These are phyloP conservation scores for Ehretia macrophylla DNA, from an alignment of 257 asterid genomes.

Conservation along the genomic window DNA sequence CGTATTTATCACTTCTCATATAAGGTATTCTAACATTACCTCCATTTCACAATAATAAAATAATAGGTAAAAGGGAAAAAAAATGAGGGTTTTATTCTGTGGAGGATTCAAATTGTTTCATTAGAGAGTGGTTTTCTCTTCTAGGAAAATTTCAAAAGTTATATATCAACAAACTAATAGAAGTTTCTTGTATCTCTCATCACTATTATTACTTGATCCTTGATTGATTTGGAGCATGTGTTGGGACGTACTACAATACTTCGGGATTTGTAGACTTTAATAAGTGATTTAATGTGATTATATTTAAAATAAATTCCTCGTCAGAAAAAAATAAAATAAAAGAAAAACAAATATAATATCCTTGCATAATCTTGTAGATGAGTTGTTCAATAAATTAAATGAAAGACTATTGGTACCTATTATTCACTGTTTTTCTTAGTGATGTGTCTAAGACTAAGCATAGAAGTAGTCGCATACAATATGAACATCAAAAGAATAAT, in stretches of 20 bases:
- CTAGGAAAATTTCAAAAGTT: neutral
- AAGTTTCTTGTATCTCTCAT: too few relatives aligned
- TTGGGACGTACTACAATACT: too few relatives aligned
- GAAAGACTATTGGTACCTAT: slow-evolving; percentile 10
- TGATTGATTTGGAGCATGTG: too few relatives aligned
- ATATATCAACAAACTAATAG: too few relatives aligned
- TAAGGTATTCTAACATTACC: neutral
- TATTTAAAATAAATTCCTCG: too few relatives aligned
- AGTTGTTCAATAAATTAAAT: slow-evolving; percentile 1
- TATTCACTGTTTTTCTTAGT: slow-evolving; percentile 5
- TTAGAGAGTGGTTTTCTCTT: neutral
- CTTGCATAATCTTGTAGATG: slow-evolving; percentile 5
- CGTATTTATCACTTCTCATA: neutral
- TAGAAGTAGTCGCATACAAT: neutral
- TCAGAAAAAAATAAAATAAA: too few relatives aligned
- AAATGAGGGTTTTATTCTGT: slow-evolving; percentile 10
- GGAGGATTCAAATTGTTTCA: slow-evolving; percentile 3
- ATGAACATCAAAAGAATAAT: neutral
- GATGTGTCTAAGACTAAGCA: neutral
- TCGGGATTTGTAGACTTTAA: too few relatives aligned
- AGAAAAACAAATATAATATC: slow-evolving; percentile 8
- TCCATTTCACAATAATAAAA: neutral
- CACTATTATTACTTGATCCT: too few relatives aligned
- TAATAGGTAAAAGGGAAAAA: neutral
- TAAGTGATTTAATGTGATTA: too few relatives aligned